Base-by-base conservation (phyloP, 2,329 filamentous ascomycete species). In the Phaeosphaeria sp. region DNA sequence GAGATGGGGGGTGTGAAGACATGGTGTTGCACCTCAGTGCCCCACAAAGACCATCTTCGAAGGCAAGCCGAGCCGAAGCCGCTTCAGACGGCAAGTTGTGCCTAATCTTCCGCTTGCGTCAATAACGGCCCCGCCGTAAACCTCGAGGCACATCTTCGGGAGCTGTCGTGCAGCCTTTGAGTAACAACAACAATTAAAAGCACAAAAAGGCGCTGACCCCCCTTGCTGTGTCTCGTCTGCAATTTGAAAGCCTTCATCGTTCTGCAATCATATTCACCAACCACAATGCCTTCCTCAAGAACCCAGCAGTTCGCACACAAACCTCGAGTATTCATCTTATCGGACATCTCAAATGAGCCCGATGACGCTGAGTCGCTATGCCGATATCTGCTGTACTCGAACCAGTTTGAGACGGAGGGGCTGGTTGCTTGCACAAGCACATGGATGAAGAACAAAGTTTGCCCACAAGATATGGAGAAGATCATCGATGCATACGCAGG, bases 261-360 rank as follows among this genome's bases (percentile, higher is more conserved):
- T 30, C 52, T 24, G n/a, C 51, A 45, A 17, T 22, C 7, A 40
- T 20, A 15, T 33, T 13, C 24, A 20, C 39, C 11, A 6, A 24
- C 36, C 51, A 57, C 21, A 21, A 75, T 74, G 73, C 60, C 72
- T 9, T 59, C 67, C n/a, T 40, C 63, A 21, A 65, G 53, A 21
- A 68, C 74, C 6, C 73, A 74, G 42, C 66, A 59, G 1, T 72
- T 66, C 53, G 49, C 67, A 27, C 66, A 61, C n/a, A 78, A 77
- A 52, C 76, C 75, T 53, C 74, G 76, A 58, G 71, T 79, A 17
- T 75, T 79, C 65, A 74, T 79, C 55, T 57, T 78, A n/a, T 72
- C 75, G 1, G 77, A 78, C 51, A 78, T 78, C 22, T 74, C 71
- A 6, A 78, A 78, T 42, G 77, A 79, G 45, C 76, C 77, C 3